phyloP scores from a whole-genome alignment of 441 rosid species.

The Gossypium schwendimanii region DNA sequence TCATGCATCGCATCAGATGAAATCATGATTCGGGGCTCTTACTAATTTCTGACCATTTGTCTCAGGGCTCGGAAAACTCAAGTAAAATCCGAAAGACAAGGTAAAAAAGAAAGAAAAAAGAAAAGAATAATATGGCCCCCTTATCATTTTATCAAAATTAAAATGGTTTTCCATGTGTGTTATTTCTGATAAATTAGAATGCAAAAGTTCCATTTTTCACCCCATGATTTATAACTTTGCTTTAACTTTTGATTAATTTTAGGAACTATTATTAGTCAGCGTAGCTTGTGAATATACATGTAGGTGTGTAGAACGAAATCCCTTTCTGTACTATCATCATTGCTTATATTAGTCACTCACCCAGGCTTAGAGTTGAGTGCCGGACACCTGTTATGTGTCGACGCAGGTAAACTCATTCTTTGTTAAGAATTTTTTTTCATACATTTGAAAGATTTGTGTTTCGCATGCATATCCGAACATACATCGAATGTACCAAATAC shows the following conservation, averaged over 20 bases:
- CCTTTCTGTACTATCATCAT: constrained; percentile 6
- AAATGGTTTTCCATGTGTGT: constrained; percentile 5
- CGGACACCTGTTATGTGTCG: background rate
- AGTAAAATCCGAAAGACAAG: constrained; percentile 3
- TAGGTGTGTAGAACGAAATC: constrained; percentile 12
- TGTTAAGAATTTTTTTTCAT: background rate
- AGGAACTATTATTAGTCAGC: constrained; percentile 17
- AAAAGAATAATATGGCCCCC: constrained; percentile 14
- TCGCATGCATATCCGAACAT: background rate
- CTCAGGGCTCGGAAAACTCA: constrained; percentile 6
- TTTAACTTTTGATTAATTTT: constrained; percentile 16
- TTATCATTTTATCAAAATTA: background rate
- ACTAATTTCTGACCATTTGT: constrained; percentile 21
- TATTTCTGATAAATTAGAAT: constrained; percentile 9
- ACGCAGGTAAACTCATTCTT: background rate
- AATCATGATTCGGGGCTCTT: constrained; percentile 28
- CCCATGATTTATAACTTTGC: background rate
- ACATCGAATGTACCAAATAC: background rate
- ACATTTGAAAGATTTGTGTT: background rate
- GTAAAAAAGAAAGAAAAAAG: constrained; percentile 3
- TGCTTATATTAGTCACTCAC: background rate
- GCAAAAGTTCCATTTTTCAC: constrained; percentile 2
- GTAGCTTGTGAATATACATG: constrained; percentile 25
- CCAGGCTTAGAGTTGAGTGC: background rate
- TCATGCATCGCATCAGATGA: constrained; percentile 38